A percentile compares a stretch with the other conserved stretches of the same genome.
Evolutionary conservation across 78 protist species (phyloP).

Genomic region (Dictyostelium firmibasis): DNA sequence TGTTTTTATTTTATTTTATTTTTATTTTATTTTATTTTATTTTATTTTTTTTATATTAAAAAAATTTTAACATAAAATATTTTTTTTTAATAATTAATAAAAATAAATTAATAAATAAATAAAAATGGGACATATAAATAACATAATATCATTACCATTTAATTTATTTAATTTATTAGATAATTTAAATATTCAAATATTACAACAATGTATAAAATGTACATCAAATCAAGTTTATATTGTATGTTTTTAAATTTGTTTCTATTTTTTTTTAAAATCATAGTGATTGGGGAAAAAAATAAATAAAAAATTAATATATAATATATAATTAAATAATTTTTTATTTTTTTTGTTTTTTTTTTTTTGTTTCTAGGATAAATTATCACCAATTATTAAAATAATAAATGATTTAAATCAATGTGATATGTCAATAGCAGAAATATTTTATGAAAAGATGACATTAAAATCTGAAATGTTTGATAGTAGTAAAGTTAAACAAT

Average conservation of each 20-base stretch:
- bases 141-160: neutral
- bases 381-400: neutral
- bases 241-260: neutral
- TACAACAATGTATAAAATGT: neutral
- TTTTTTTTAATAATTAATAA: neutral
- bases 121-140: neutral
- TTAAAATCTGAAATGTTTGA: neutral
- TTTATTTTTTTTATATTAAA: neutral
- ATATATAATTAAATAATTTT: neutral
- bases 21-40: neutral
- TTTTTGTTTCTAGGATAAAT: neutral
- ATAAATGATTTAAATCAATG: neutral
- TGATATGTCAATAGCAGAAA: conserved; percentile 41
- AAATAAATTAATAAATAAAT: neutral
- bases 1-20: no score
- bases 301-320: no score
- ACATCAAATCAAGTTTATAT: neutral
- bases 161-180: neutral
- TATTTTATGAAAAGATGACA: conserved; percentile 69
- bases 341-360: neutral
- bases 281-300: no score
- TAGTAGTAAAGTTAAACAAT: conserved; percentile 14
- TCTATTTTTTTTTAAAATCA: neutral
- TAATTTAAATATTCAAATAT: neutral
- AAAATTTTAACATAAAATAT: neutral